These are phyloP conservation scores for Collybia sordida DNA, from an alignment of 768 basidiomycete species.

Conservation along the genomic window DNA sequence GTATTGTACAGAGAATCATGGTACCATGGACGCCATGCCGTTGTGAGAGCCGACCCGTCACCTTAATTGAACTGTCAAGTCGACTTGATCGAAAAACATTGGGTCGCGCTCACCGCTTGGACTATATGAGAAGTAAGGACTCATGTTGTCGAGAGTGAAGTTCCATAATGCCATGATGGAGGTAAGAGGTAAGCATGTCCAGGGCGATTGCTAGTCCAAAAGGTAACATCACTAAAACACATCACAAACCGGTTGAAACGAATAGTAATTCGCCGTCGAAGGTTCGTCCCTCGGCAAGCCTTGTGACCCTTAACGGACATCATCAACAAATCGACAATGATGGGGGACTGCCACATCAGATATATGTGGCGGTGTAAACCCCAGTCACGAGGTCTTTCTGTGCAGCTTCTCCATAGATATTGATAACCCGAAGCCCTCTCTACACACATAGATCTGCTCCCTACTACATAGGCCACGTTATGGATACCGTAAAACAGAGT, in stretches of 20 bases:
- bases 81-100: neutral
- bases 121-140: conserved; percentile 16
- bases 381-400: neutral
- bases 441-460: conserved; percentile 18
- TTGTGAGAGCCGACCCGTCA: conserved; percentile 2
- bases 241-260: neutral
- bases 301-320: neutral
- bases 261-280: neutral
- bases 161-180: conserved; percentile 19
- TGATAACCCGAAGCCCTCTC: too few relatives aligned
- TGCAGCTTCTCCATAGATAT: too few relatives aligned
- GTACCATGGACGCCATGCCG: conserved; percentile 16
- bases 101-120: conserved; percentile 11
- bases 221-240: neutral
- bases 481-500: conserved; percentile 30
- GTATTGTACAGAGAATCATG: conserved; percentile 6
- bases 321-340: too few relatives aligned
- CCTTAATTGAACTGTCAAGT: conserved; percentile 4
- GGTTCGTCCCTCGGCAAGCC: neutral
- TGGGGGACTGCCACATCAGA: too few relatives aligned
- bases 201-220: conserved; percentile 3
- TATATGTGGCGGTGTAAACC: neutral
- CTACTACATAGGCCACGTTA: conserved; percentile 8
- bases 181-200: conserved; percentile 1
- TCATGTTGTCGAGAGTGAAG: conserved; percentile 17